These are phyloP conservation scores for Pythium angustatum DNA, from an alignment of 352 stramenopile species.

Conservation along the genomic window DNA sequence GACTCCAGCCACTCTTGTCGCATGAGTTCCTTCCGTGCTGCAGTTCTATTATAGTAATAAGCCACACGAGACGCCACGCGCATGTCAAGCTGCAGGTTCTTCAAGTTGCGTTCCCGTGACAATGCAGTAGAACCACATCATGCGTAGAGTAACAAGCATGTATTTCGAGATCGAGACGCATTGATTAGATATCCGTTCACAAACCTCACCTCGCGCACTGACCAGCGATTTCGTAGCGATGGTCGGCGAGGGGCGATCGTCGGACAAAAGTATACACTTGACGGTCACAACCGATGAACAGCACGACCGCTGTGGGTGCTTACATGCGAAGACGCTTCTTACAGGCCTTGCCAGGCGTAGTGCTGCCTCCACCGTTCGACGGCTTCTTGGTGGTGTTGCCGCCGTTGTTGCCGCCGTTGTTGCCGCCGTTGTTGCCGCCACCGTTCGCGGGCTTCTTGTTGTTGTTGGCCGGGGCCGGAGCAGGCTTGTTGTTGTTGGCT, in stretches of 20 bases:
- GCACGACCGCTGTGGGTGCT: too few species aligned
- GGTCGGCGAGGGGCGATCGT: background rate
- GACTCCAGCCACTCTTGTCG: too few species aligned
- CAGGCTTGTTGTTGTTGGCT: constrained; percentile 10
- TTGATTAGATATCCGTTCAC: constrained; percentile 25
- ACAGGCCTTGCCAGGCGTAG: too few species aligned
- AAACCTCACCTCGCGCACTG: constrained; percentile 18
- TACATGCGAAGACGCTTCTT: constrained; percentile 13
- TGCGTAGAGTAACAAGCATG: constrained; percentile 7
- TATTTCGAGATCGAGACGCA: constrained; percentile 3
- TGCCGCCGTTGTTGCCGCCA: constrained; percentile 10
- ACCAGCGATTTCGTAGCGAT: background rate
- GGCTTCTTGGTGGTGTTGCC: too few species aligned
- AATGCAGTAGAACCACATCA: too few species aligned
- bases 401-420: constrained; percentile 4
- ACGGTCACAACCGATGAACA: background rate
- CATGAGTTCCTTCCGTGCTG: too few species aligned
- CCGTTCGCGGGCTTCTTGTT: constrained; percentile 10
- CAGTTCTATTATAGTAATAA: too few species aligned
- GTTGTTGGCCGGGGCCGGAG: constrained; percentile 5
- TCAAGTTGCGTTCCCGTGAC: too few species aligned
- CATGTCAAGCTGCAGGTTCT: too few species aligned
- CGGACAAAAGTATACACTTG: constrained; percentile 6
- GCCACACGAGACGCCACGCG: too few species aligned
- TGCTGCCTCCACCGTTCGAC: constrained; percentile 10